Percentiles rank a stretch among this genome's conserved stretches.
phyloP scores from a whole-genome alignment of 306 rosid genomes.

The Acacia crassicarpa region DNA sequence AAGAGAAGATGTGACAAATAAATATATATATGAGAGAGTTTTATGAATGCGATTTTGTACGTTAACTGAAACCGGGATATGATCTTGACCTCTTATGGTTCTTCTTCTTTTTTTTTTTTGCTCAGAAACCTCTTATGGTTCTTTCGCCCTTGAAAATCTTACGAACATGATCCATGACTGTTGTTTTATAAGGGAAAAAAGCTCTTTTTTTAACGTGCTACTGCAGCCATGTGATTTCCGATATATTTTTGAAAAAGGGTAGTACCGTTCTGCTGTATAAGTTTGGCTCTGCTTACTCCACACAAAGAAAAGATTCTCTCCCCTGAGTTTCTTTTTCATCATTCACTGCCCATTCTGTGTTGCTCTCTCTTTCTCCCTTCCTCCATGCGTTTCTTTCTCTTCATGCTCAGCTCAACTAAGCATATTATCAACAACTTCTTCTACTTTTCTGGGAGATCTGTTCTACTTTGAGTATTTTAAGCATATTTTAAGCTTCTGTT shows the following conservation, averaged over 20 bases:
- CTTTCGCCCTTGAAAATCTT: background rate
- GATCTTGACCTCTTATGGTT: background rate
- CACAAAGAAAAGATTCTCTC: constrained; percentile 36
- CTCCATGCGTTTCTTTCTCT: background rate
- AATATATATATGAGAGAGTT: no score
- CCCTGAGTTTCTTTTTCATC: constrained; percentile 3
- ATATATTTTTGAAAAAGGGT: constrained; percentile 8
- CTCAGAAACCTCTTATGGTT: background rate
- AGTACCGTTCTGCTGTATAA: constrained; percentile 5
- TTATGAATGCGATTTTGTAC: no score
- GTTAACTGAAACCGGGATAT: no score
- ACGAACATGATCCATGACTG: background rate
- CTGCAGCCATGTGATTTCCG: constrained; percentile 18
- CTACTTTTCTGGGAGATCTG: background rate
- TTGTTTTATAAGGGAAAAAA: background rate
- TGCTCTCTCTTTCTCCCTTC: background rate
- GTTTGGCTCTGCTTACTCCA: constrained; percentile 18
- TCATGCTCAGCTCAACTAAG: background rate
- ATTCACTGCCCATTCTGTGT: background rate
- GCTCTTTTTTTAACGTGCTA: background rate
- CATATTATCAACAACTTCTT: background rate
- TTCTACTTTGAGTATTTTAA: background rate
- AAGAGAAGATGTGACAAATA: no score
- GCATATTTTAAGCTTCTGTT: background rate
- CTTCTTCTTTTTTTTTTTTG: no score